phyloP scores from a whole-genome alignment of 805 yeast species.

The Brettanomyces bruxellensis region DNA sequence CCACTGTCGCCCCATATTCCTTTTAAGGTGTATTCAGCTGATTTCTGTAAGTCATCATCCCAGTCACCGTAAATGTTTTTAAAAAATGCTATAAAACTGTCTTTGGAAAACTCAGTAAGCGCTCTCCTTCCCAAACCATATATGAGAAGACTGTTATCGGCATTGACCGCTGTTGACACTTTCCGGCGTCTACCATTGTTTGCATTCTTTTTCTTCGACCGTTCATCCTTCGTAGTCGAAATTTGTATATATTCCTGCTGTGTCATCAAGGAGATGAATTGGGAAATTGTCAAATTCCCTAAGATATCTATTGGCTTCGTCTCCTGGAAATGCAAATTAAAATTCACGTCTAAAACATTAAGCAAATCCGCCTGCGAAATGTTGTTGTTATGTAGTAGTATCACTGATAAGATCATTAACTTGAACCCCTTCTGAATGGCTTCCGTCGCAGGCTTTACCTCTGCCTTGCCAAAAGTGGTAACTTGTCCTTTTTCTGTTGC shows the following conservation, averaged over 20 bases:
- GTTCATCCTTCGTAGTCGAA: background rate
- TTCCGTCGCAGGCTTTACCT: constrained; percentile 19
- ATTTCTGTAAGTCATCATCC: constrained; percentile 20
- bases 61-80: constrained; percentile 19
- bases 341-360: constrained; percentile 13
- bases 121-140: constrained; percentile 23
- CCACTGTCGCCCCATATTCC: constrained; percentile 7
- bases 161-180: constrained; percentile 3
- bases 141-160: constrained; percentile 17
- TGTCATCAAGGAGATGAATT: constrained; percentile 14
- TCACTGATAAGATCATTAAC: constrained; percentile 16
- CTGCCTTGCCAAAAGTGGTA: constrained; percentile 8
- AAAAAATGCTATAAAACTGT: constrained; percentile 18
- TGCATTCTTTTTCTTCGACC: background rate
- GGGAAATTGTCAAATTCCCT: constrained; percentile 12
- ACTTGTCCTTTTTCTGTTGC: constrained; percentile 3
- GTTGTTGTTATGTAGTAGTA: constrained; percentile 20
- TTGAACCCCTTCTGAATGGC: constrained; percentile 19
- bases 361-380: constrained; percentile 20
- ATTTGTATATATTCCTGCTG: constrained; percentile 20
- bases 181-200: background rate
- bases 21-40: constrained; percentile 18
- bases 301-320: constrained; percentile 12
- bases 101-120: constrained; percentile 17
- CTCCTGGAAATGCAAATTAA: constrained; percentile 16